Evolutionary conservation across 768 basidiomycete species (phyloP), one percentile per base, ranked within the genome.

Genomic region (Rhizopogon vesiculosus): DNA sequence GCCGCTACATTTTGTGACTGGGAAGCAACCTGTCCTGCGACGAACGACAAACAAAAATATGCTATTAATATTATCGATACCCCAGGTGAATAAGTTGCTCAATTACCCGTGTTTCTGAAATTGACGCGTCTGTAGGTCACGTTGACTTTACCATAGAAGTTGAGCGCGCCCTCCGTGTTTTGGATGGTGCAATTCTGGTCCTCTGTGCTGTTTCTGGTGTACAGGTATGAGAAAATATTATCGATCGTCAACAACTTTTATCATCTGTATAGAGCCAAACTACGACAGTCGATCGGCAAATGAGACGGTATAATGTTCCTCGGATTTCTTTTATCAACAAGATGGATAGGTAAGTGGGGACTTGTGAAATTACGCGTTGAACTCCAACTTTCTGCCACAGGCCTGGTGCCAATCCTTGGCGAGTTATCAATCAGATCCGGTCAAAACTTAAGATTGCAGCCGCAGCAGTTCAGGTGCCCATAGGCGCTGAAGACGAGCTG

Each of bases 61-160:
- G 87, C 91, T 9, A 84, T 98, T 67, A 99, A 99, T 69, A 98
- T 99, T 56, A 98, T 99, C 64, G 97, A 99, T 72, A 98, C 97
- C 0, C 97, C 97, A 61, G 95, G 93, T 89, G 41, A 48, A 77
- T 61, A 13, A 5, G 9, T 39, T 18, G 1, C 1, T 16, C 42
- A 15, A 38, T 41, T 43, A 2, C 18, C 3, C 22, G 3, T 38
- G 35, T 44, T 31, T 1, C 38, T 44, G 31, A 54, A 48, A 57
- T 19, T 41, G 19, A 39, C 18, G 12, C 8, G 50, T 42, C 42
- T 60, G n/a, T 55, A 93, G 94, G 95, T 62, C 97, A 99, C 78
- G 97, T 99, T 60, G 97, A 99, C 71, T 99, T 99, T 67, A 99
- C 97, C 2, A 98, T 99, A 62, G 97, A 99, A 72, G 97, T 99